These are phyloP conservation scores for Metschnikowia similis DNA, from an alignment of 805 yeast genomes.

Conservation along the genomic window DNA sequence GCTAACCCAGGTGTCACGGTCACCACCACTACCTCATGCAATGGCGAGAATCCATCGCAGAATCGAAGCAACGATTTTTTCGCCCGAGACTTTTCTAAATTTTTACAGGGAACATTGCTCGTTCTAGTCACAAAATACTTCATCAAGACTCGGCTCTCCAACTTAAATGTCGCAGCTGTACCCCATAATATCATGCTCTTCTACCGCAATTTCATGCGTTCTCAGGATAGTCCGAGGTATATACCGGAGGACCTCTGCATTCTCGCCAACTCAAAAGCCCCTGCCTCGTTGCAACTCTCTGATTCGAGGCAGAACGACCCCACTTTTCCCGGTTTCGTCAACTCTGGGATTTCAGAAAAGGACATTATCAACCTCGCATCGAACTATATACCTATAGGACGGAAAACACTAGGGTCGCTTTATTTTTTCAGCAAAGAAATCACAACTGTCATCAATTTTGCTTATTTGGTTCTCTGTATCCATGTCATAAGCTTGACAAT, in stretches of 20 bases:
- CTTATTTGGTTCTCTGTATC: constrained; percentile 23
- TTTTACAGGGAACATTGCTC: constrained; percentile 16
- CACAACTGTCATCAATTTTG: constrained; percentile 14
- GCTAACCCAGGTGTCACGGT: constrained; percentile 7
- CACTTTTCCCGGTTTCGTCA: background rate
- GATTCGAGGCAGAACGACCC: background rate
- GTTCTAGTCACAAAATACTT: constrained; percentile 21
- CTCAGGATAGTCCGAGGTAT: background rate
- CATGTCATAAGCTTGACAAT: constrained; percentile 23
- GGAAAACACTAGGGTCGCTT: constrained; percentile 3
- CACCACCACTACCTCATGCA: constrained; percentile 15
- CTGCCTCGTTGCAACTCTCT: background rate
- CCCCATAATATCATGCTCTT: background rate
- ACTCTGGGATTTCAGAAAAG: background rate
- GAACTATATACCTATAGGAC: constrained; percentile 6
- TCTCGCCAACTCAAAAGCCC: constrained; percentile 1
- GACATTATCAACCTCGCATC: background rate
- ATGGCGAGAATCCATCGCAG: constrained; percentile 5
- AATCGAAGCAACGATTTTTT: constrained; percentile 5
- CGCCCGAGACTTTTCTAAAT: constrained; percentile 16
- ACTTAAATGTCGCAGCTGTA: background rate
- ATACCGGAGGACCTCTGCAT: background rate
- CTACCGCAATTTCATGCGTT: background rate
- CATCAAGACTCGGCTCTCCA: constrained; percentile 9
- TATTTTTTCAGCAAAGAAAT: constrained; percentile 11